These are phyloP conservation scores for Blepharisma stoltei DNA, from an alignment of 73 alveolate genomes.

Conservation along the genomic window DNA sequence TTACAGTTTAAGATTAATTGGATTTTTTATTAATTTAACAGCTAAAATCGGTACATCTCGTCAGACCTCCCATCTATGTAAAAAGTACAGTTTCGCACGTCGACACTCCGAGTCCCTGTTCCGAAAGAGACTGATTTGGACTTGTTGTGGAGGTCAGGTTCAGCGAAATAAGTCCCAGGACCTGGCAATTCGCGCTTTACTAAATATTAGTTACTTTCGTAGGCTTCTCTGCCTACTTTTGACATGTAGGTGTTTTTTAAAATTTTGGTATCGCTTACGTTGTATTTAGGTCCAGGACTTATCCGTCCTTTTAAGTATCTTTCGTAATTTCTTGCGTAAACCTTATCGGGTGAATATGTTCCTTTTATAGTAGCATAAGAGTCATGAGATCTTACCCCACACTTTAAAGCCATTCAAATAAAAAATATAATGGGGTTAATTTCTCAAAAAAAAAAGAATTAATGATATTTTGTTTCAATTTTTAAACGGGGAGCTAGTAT, in stretches of 20 bases:
- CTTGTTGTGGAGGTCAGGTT: background rate
- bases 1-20: no score
- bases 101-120: background rate
- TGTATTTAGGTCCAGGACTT: constrained; percentile 9
- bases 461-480: constrained; percentile 1
- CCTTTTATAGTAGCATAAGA: no score
- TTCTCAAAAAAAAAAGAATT: constrained; percentile 5
- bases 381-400: no score
- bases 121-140: background rate
- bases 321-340: background rate
- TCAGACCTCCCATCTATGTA: constrained; percentile 3
- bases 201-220: background rate
- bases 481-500: no score
- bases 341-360: no score
- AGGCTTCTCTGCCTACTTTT: background rate
- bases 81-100: background rate
- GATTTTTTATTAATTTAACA: no score
- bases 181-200: background rate
- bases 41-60: background rate
- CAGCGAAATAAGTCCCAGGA: constrained; percentile 5
- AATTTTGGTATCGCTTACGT: background rate
- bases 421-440: no score
- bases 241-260: background rate
- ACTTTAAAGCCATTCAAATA: no score
- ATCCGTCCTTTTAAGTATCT: background rate